phyloP scores from a whole-genome alignment of 306 rosid genomes.

The Dryas alaskensis region DNA sequence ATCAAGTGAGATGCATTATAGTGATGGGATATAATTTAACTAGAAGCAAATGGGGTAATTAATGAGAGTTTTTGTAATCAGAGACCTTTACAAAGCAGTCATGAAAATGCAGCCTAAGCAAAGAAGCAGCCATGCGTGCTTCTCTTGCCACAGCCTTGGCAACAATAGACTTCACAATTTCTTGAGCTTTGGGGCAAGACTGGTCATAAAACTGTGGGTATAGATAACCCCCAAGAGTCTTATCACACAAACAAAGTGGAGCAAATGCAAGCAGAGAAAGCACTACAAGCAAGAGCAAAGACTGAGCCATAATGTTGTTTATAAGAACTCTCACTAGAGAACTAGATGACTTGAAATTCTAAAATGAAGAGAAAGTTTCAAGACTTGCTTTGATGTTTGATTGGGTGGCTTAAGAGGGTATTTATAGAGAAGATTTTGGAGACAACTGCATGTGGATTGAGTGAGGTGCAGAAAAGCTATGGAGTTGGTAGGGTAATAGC shows the following conservation, averaged over 20 bases:
- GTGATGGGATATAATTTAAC: no score
- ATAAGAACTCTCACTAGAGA: not conserved
- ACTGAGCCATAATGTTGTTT: constrained; percentile 42
- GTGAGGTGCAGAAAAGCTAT: constrained; percentile 22
- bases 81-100: constrained; percentile 89
- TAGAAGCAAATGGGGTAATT: not conserved
- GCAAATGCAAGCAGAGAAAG: constrained; percentile 58
- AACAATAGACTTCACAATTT: constrained; percentile 62
- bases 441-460: not conserved
- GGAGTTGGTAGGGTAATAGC: constrained; percentile 19
- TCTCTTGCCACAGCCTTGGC: constrained; percentile 61
- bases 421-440: constrained; percentile 38
- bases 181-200: constrained; percentile 68
- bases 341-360: constrained; percentile 12
- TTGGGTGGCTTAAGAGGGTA: constrained; percentile 15
- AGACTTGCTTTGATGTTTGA: constrained; percentile 26
- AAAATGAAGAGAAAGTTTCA: constrained; percentile 1
- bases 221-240: constrained; percentile 38
- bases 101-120: constrained; percentile 83
- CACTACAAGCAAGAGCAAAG: constrained; percentile 35
- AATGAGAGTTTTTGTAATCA: not conserved
- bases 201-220: constrained; percentile 75
- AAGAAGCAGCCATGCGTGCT: constrained; percentile 78
- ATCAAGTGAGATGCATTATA: not conserved
- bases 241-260: constrained; percentile 46